Evolutionary conservation across 805 yeast genomes (phyloP), one percentile per base, ranked within the genome.

Genomic region (Lachancea kluyveri): DNA sequence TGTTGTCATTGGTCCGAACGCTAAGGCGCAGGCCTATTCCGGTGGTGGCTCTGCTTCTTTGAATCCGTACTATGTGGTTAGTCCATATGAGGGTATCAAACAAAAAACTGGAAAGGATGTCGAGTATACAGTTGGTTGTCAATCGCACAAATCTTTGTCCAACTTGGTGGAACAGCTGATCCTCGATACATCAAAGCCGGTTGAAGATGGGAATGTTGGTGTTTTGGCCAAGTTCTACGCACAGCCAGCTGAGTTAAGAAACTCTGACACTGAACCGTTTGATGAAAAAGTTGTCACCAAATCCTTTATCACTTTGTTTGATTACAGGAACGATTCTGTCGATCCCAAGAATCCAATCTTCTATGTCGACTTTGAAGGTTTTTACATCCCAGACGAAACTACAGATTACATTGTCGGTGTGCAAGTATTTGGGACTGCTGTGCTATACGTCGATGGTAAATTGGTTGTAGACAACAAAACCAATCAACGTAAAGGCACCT

Each of bases 41-140:
- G 81, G 82, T 36, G 82, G 82, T 40, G 82, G 82, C 6, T 74
- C 79, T 13, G 79, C 80, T 21, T 59, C 74, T 8, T 54, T 71
- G 40, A 52, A 54, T 14, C 66, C 75, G 4, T 64, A 70, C 46
- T 69, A 72, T 48, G 55, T 62, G 10, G 60, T 69, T 6, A 54
- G 74, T 9, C 76, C 77, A 3, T 64, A 50, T 26, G 68, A 70
- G 11, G 75, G 70, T 11, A 66, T 74, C 33, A 33, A 49, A 7
- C 40, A 50, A 20, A 56, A 54, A 39, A 10, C 44, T 23, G 54
- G 50, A 3, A 22, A 32, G 10, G 37, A 45, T 3, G 39, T 61
- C 17, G 42, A 44, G 8, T 58, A 58, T 37, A 45, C 60, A 9
- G 38, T 57, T 24, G 70, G 71, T 34, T 59, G 62, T 28, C 53